Evolutionary conservation across 2,329 filamentous ascomycete genomes (phyloP).

Genomic region (Magnaporthiopsis poae): DNA sequence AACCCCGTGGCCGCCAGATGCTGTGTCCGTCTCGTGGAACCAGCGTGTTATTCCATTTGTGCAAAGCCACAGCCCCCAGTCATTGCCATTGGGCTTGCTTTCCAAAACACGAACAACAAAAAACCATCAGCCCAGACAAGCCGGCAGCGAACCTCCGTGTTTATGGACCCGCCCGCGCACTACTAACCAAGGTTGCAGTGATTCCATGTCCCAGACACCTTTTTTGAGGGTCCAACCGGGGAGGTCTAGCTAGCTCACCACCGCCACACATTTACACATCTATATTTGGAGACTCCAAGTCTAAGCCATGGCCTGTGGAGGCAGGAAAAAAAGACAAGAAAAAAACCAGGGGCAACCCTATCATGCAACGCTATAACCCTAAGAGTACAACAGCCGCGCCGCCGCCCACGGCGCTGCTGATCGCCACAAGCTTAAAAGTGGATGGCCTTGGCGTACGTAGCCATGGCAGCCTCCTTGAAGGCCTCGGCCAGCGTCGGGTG

Average conservation of each 20-base stretch:
- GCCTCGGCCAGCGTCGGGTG: conserved; percentile 94
- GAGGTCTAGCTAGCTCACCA: background rate
- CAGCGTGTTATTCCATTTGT: background rate
- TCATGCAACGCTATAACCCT: conserved; percentile 7
- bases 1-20: background rate
- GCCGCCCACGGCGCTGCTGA: background rate
- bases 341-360: conserved; percentile 2
- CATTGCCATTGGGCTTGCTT: background rate
- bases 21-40: background rate
- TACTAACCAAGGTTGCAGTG: background rate
- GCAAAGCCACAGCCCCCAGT: too few species aligned
- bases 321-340: background rate
- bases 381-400: conserved; percentile 6
- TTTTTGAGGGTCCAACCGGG: background rate
- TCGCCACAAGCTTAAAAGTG: conserved; percentile 58
- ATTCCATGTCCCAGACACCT: background rate
- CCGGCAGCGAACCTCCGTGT: background rate
- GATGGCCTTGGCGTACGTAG: conserved; percentile 88
- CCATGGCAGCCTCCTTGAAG: conserved; percentile 99
- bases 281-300: background rate
- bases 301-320: background rate
- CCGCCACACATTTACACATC: background rate
- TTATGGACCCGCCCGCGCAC: background rate
- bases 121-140: background rate
- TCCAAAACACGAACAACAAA: background rate